Conservation (phyloP, 1,284 basidiomycete genomes). For the Porphyrellus sp. region DNA sequence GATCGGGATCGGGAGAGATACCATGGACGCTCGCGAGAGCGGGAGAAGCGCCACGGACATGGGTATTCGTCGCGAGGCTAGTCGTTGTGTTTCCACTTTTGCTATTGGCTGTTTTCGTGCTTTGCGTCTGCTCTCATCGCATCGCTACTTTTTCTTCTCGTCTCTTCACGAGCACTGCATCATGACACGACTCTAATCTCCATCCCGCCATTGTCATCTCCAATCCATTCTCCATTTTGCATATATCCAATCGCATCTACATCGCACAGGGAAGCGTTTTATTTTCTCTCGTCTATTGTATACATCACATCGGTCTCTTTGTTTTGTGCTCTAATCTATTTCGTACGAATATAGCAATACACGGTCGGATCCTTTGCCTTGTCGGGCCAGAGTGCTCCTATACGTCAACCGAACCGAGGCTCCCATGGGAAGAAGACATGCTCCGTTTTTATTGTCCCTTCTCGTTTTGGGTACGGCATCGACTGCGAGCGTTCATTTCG, state of each 20-base stretch:
- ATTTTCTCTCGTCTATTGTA: neutral
- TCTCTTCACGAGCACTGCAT: neutral
- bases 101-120: neutral
- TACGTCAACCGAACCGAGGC: too few relatives aligned
- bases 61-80: conserved; percentile 16
- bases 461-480: too few relatives aligned
- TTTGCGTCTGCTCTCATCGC: neutral
- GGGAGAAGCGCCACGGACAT: conserved; percentile 19
- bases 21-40: conserved; percentile 13
- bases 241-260: neutral
- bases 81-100: neutral
- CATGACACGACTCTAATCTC: neutral
- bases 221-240: neutral
- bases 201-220: neutral
- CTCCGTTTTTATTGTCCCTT: too few relatives aligned
- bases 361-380: neutral
- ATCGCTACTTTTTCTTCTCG: neutral
- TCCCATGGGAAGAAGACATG: too few relatives aligned
- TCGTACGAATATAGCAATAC: neutral
- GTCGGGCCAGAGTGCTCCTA: too few relatives aligned
- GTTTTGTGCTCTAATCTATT: neutral
- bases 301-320: neutral
- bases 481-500: too few relatives aligned
- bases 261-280: neutral
- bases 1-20: conserved; percentile 22